phyloP scores from a whole-genome alignment of 768 basidiomycete species.

The Hygrocybe punicea region DNA sequence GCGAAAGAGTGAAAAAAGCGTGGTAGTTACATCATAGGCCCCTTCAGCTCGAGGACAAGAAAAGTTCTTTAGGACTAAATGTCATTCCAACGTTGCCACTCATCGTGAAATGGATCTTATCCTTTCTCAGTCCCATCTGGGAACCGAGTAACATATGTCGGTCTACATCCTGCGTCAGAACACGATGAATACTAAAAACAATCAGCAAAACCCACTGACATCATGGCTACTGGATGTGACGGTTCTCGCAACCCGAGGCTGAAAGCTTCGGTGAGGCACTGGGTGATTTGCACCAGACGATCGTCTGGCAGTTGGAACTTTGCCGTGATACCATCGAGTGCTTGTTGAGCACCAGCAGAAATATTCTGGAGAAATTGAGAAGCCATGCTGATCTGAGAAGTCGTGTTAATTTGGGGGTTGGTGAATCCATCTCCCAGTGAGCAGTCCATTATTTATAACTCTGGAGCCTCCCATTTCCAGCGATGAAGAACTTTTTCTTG shows the following conservation, averaged over 20 bases:
- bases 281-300: not conserved
- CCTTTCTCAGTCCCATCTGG: slow-evolving; percentile 2
- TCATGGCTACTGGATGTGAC: not conserved
- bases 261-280: not conserved
- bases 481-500: no score
- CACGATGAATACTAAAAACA: not conserved
- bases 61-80: not conserved
- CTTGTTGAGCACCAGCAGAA: not conserved
- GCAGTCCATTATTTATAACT: no score
- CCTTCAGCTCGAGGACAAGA: not conserved
- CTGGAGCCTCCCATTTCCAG: no score
- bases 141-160: not conserved
- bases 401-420: no score
- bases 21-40: not conserved
- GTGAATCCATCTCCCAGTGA: no score
- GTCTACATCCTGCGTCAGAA: not conserved
- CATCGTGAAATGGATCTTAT: not conserved
- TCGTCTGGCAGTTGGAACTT: not conserved
- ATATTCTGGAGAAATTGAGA: no score
- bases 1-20: not conserved
- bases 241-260: not conserved
- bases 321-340: not conserved
- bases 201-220: not conserved
- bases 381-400: no score
- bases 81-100: not conserved